These are phyloP conservation scores for Rhinocladiella mackenziei DNA, from an alignment of 2,329 filamentous ascomycete species.

Conservation along the genomic window DNA sequence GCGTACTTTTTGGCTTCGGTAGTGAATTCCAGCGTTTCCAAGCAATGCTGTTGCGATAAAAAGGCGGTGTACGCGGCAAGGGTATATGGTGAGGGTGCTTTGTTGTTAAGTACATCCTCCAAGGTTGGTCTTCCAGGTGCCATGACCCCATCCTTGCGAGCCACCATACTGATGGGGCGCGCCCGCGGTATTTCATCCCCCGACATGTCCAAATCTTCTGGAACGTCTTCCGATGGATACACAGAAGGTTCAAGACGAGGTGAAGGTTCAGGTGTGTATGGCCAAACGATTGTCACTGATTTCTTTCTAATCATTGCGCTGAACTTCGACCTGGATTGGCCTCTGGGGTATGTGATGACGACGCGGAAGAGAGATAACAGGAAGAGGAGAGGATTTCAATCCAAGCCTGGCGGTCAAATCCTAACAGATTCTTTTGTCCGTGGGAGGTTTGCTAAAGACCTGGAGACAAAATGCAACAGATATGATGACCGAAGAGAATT, in stretches of 20 bases:
- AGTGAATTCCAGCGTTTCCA: constrained; percentile 95
- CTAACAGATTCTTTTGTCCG: too few species aligned
- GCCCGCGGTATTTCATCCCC: constrained; percentile 39
- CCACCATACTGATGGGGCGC: constrained; percentile 43
- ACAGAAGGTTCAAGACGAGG: constrained; percentile 43
- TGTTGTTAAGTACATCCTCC: constrained; percentile 81
- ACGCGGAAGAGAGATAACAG: too few species aligned
- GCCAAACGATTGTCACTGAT: constrained; percentile 30
- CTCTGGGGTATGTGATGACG: too few species aligned
- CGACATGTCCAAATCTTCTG: constrained; percentile 40
- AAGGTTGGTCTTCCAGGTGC: constrained; percentile 64
- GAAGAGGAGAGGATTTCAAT: too few species aligned
- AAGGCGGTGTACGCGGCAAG: constrained; percentile 93
- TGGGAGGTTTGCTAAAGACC: too few species aligned
- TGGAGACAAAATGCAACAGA: too few species aligned
- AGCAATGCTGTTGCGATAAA: constrained; percentile 91
- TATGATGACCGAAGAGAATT: too few species aligned
- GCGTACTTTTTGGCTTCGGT: constrained; percentile 87
- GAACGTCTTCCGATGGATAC: constrained; percentile 40
- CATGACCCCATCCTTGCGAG: constrained; percentile 38
- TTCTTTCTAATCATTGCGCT: constrained; percentile 32
- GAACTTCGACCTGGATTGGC: constrained; percentile 14
- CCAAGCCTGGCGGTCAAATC: too few species aligned
- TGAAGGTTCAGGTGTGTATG: constrained; percentile 42
- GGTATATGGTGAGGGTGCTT: constrained; percentile 82